These are phyloP conservation scores for Reticulascus tulasneorum DNA, from an alignment of 2,329 filamentous ascomycete species.

Conservation along the genomic window DNA sequence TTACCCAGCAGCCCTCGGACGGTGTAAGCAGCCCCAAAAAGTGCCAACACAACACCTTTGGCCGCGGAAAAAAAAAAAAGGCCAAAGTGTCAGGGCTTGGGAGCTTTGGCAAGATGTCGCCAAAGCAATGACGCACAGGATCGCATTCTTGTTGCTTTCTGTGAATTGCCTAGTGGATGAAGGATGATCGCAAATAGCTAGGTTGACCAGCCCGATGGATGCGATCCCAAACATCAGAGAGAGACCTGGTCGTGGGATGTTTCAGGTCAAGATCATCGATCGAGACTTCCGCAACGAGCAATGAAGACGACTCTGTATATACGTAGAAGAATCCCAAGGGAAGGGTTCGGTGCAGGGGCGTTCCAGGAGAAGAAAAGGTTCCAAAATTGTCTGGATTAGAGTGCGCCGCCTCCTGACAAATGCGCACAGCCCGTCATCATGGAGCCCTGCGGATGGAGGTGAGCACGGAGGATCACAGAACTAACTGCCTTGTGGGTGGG, in stretches of 20 bases:
- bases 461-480: not conserved
- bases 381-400: constrained; percentile 9
- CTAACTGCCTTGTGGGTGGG: constrained; percentile 4
- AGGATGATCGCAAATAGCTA: not conserved
- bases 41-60: too few species aligned
- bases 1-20: too few species aligned
- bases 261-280: constrained; percentile 6
- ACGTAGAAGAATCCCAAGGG: not conserved
- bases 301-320: not conserved
- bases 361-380: constrained; percentile 7
- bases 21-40: too few species aligned
- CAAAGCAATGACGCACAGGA: too few species aligned
- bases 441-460: constrained; percentile 2
- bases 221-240: constrained; percentile 7
- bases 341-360: not conserved
- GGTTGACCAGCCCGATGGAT: constrained; percentile 3
- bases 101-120: too few species aligned
- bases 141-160: too few species aligned
- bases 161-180: not conserved
- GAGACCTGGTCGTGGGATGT: constrained; percentile 4
- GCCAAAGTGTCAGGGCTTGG: too few species aligned
- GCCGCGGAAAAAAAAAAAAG: too few species aligned
- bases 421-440: constrained; percentile 3
- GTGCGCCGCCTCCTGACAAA: constrained; percentile 7
- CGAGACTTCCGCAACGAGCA: too few species aligned